These are phyloP conservation scores for Leccinellum albellum DNA, from an alignment of 768 basidiomycete species.

Conservation along the genomic window DNA sequence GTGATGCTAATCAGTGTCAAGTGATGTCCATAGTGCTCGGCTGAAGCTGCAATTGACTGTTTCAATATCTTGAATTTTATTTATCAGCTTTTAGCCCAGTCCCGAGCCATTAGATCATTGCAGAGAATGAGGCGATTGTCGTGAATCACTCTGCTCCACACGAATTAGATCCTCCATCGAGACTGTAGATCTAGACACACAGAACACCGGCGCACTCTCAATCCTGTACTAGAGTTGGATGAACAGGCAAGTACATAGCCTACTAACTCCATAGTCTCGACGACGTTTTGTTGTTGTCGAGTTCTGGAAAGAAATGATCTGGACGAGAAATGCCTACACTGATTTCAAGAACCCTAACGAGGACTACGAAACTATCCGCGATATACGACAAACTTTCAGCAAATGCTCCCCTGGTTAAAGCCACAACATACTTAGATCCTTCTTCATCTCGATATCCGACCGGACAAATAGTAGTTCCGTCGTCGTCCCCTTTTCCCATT, in stretches of 20 bases:
- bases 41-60: too few species aligned
- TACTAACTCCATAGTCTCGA: background rate
- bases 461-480: slow-evolving; percentile 25
- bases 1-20: too few species aligned
- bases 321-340: background rate
- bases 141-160: background rate
- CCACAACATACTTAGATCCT: slow-evolving; percentile 20
- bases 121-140: too few species aligned
- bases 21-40: too few species aligned
- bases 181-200: too few species aligned
- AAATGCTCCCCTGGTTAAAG: slow-evolving; percentile 7
- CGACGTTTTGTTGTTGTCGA: background rate
- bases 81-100: too few species aligned
- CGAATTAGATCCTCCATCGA: background rate
- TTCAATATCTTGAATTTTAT: too few species aligned
- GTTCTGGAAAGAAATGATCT: background rate
- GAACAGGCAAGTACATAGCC: background rate
- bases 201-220: too few species aligned
- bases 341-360: background rate
- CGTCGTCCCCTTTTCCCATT: slow-evolving; percentile 27
- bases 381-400: background rate
- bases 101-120: too few species aligned
- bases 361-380: background rate
- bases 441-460: slow-evolving; percentile 16
- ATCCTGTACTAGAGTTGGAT: too few species aligned